Percentiles rank a stretch among this genome's conserved stretches.
Conservation (phyloP, 2,329 filamentous ascomycete species). For the Pseudogymnoascus sp. region DNA sequence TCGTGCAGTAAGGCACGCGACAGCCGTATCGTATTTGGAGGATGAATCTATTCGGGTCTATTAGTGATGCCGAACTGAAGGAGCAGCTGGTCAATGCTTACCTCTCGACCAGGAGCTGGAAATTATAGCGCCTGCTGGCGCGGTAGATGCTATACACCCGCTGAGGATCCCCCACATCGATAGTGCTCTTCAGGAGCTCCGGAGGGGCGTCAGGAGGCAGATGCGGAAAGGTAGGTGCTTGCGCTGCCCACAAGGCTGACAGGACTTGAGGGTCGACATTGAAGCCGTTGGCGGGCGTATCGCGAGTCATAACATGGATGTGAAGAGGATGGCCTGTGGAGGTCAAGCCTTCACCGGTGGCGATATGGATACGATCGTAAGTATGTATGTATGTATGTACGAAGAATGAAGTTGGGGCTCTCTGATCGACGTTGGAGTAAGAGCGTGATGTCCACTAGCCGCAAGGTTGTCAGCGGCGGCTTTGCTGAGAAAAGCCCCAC, state of each 20-base stretch:
- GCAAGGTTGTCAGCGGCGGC: constrained; percentile 1
- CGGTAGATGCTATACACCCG: constrained; percentile 54
- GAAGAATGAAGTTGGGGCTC: neutral
- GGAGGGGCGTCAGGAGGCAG: constrained; percentile 54
- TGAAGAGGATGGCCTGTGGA: neutral
- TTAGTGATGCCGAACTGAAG: constrained; percentile 16
- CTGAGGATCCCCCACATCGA: constrained; percentile 54
- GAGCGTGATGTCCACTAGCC: neutral
- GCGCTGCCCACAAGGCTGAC: constrained; percentile 54
- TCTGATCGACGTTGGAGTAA: neutral
- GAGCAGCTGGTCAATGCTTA: constrained; percentile 31
- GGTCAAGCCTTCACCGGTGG: neutral
- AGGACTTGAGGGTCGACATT: constrained; percentile 32
- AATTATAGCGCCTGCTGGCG: constrained; percentile 54
- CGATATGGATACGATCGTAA: neutral
- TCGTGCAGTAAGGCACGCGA: constrained; percentile 59
- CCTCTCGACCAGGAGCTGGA: constrained; percentile 63
- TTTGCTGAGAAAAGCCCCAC: no score
- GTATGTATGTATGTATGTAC: neutral
- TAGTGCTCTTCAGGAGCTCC: constrained; percentile 48
- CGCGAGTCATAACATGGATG: constrained; percentile 44
- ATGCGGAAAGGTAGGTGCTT: constrained; percentile 43
- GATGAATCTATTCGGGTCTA: constrained; percentile 54
- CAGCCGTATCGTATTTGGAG: constrained; percentile 79
- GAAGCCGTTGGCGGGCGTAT: constrained; percentile 24